Percentiles rank a stretch among this genome's conserved stretches.
phyloP scores from a whole-genome alignment of 2,329 filamentous ascomycete species.

The Colletotrichum costaricense region DNA sequence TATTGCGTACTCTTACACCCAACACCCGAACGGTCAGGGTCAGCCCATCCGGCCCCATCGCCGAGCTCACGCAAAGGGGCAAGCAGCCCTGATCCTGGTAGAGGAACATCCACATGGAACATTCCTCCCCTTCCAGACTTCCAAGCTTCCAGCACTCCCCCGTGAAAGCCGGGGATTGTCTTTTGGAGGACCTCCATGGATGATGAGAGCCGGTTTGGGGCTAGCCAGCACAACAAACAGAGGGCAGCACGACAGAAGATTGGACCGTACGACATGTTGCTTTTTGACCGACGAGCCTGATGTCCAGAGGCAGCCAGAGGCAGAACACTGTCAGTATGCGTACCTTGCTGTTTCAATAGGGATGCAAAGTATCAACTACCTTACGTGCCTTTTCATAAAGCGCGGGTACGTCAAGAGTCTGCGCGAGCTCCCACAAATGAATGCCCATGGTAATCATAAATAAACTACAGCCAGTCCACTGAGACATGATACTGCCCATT shows the following conservation, averaged over 20 bases:
- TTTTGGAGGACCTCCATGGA: constrained; percentile 1
- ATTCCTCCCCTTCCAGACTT: constrained; percentile 29
- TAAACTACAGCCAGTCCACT: constrained; percentile 19
- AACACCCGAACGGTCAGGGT: constrained; percentile 24
- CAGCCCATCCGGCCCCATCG: constrained; percentile 19
- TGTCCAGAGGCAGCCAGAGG: not conserved
- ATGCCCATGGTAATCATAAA: not conserved
- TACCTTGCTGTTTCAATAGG: not conserved
- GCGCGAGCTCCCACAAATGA: not conserved
- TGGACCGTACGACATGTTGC: constrained; percentile 15
- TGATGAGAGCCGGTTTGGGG: constrained; percentile 26
- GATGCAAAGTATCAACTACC: not conserved
- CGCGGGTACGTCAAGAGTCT: not conserved
- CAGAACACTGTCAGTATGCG: not conserved
- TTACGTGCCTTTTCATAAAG: not conserved
- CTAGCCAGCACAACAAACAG: constrained; percentile 14
- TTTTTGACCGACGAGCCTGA: not conserved
- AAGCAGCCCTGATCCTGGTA: constrained; percentile 20
- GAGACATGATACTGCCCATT: constrained; percentile 31
- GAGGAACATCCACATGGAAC: constrained; percentile 29
- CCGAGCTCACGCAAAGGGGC: constrained; percentile 29
- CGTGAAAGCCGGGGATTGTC: constrained; percentile 28
- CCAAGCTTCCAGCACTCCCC: constrained; percentile 18
- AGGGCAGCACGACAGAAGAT: not conserved
- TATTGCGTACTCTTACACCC: constrained; percentile 9